Evolutionary conservation across 306 rosid species (phyloP).

Genomic region (Dryas octopetala): DNA sequence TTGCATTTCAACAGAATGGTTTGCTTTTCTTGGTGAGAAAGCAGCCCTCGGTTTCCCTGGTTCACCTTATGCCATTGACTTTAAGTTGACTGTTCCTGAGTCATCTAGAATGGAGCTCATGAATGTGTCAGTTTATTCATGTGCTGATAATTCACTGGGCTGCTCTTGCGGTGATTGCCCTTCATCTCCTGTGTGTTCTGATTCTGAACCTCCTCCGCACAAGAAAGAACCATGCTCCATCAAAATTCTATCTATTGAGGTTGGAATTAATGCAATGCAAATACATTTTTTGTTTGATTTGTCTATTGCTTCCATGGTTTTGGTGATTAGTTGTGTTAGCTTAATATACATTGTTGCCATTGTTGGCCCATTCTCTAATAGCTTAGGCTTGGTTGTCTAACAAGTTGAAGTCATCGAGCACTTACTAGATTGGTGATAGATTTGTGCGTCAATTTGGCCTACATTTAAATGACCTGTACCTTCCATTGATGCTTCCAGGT

Average conservation of each 20-base stretch:
- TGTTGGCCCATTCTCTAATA: too few relatives aligned
- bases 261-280: constrained; percentile 29
- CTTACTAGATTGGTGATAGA: constrained; percentile 2
- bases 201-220: constrained; percentile 68
- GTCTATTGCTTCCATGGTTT: not conserved
- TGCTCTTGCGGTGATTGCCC: constrained; percentile 99
- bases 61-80: constrained; percentile 81
- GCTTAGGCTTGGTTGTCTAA: too few relatives aligned
- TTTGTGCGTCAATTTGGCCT: constrained; percentile 10
- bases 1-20: constrained; percentile 63
- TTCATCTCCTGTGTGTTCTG: constrained; percentile 65
- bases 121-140: constrained; percentile 78
- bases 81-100: constrained; percentile 47
- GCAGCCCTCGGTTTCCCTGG: constrained; percentile 80
- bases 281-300: constrained; percentile 17
- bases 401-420: not conserved
- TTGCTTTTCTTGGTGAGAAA: constrained; percentile 81
- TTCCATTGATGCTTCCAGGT: constrained; percentile 50
- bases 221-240: constrained; percentile 62
- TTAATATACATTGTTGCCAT: too few relatives aligned
- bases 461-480: constrained; percentile 25
- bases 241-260: constrained; percentile 73
- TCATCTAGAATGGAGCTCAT: constrained; percentile 69
- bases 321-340: constrained; percentile 4
- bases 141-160: constrained; percentile 88